phyloP scores from a whole-genome alignment of 2,329 filamentous ascomycete species.

The Hypomyces perniciosus region DNA sequence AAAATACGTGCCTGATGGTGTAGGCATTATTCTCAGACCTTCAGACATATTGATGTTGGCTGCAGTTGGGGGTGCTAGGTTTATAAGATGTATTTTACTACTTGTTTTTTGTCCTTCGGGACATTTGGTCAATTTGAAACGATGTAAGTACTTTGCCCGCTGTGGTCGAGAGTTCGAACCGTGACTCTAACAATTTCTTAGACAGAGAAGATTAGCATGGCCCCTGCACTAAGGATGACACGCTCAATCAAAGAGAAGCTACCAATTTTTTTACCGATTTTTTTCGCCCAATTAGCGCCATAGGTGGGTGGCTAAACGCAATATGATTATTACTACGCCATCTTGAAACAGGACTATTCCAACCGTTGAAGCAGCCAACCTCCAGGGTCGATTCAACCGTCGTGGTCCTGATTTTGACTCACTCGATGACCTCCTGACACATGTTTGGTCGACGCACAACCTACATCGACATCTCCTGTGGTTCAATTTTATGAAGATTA shows the following conservation, averaged over 20 bases:
- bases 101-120: conserved; percentile 4
- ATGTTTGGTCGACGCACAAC: conserved; percentile 12
- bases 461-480: conserved; percentile 68
- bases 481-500: conserved; percentile 37
- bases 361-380: no score
- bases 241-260: conserved; percentile 76
- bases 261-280: conserved; percentile 19
- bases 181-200: neutral
- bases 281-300: no score
- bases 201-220: conserved; percentile 67
- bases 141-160: conserved; percentile 5
- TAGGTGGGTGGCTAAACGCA: no score
- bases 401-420: no score
- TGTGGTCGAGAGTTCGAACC: conserved; percentile 11
- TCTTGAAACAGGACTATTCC: no score
- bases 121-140: conserved; percentile 17
- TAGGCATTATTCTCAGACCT: no score
- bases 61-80: neutral
- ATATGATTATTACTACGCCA: no score
- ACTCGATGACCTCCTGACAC: neutral
- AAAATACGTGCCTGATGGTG: no score
- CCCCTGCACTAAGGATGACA: conserved; percentile 92
- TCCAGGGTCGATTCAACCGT: no score
- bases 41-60: no score
- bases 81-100: neutral